Evolutionary conservation across 306 rosid genomes (phyloP).

Genomic region (Cicer cuneatum): DNA sequence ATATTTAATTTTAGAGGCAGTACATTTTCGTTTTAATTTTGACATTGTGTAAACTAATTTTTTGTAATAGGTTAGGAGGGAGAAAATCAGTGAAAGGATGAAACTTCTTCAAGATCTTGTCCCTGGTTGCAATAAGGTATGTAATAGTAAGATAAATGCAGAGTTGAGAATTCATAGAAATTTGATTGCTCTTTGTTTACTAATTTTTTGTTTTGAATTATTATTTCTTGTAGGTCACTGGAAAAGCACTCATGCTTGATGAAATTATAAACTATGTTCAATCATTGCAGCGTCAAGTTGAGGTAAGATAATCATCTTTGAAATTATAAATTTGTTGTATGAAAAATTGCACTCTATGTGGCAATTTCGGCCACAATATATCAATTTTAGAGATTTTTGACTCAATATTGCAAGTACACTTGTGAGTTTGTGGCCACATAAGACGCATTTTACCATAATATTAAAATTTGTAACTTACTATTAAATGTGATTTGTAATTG

Average conservation of each 20-base stretch:
- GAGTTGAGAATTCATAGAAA: constrained; percentile 2
- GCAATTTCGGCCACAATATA: too few relatives aligned
- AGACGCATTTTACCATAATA: too few relatives aligned
- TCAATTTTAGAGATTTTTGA: too few relatives aligned
- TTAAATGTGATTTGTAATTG: too few relatives aligned
- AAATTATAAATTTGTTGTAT: not conserved
- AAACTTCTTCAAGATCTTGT: constrained; percentile 97
- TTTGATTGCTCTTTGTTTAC: constrained; percentile 10
- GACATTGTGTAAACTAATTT: constrained; percentile 41
- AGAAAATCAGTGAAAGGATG: constrained; percentile 97
- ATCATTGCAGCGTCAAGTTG: constrained; percentile 97
- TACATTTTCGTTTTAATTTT: constrained; percentile 7
- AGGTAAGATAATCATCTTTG: constrained; percentile 55
- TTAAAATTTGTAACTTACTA: too few relatives aligned
- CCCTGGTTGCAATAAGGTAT: constrained; percentile 95
- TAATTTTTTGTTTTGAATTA: constrained; percentile 33
- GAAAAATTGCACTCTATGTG: too few relatives aligned
- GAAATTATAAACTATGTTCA: constrained; percentile 97
- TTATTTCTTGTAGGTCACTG: constrained; percentile 69
- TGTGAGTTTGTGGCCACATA: too few relatives aligned
- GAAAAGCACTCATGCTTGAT: constrained; percentile 97
- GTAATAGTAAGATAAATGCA: not conserved
- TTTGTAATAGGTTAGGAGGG: constrained; percentile 80
- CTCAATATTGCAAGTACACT: too few relatives aligned
- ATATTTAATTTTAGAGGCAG: too few relatives aligned